Evolutionary conservation across 2,329 filamentous ascomycete genomes (phyloP).

Genomic region (Endothia cerciana): DNA sequence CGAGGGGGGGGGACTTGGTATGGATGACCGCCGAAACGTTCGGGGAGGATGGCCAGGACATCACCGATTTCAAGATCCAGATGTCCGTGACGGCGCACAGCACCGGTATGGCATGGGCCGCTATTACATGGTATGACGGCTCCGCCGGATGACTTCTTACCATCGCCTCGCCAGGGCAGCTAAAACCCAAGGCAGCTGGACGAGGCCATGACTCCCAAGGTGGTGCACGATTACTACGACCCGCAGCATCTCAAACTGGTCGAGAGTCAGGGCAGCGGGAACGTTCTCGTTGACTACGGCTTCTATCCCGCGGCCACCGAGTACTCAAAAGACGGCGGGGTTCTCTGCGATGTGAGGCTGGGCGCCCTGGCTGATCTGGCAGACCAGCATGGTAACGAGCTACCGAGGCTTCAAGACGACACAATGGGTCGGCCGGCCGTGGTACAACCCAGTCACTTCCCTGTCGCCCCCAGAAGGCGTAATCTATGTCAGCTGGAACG

Average conservation of each 20-base stretch:
- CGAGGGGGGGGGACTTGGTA: conserved; percentile 34
- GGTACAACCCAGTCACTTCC: conserved; percentile 18
- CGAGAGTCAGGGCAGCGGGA: conserved; percentile 21
- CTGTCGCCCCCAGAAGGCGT: conserved; percentile 19
- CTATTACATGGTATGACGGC: conserved; percentile 25
- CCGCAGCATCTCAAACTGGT: conserved; percentile 28
- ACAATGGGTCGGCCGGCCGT: conserved; percentile 27
- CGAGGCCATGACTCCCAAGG: conserved; percentile 35
- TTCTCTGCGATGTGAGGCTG: conserved; percentile 31
- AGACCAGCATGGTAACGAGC: conserved; percentile 29
- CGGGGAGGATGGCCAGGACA: conserved; percentile 28
- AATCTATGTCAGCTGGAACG: conserved; percentile 33
- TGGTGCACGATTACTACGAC: conserved; percentile 39
- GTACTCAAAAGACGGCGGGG: conserved; percentile 23
- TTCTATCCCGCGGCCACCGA: conserved; percentile 30
- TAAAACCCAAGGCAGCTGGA: conserved; percentile 21
- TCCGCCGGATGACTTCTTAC: not conserved
- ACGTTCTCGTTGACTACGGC: conserved; percentile 30
- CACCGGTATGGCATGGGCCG: conserved; percentile 27
- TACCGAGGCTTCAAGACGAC: conserved; percentile 31
- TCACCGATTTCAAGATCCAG: conserved; percentile 35
- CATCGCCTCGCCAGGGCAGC: not conserved
- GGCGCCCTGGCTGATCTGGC: conserved; percentile 28
- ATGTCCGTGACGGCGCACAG: conserved; percentile 22
- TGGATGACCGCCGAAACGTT: conserved; percentile 33